Evolutionary conservation across 768 basidiomycete species (phyloP).

Genomic region (Cubamyces lactineus): DNA sequence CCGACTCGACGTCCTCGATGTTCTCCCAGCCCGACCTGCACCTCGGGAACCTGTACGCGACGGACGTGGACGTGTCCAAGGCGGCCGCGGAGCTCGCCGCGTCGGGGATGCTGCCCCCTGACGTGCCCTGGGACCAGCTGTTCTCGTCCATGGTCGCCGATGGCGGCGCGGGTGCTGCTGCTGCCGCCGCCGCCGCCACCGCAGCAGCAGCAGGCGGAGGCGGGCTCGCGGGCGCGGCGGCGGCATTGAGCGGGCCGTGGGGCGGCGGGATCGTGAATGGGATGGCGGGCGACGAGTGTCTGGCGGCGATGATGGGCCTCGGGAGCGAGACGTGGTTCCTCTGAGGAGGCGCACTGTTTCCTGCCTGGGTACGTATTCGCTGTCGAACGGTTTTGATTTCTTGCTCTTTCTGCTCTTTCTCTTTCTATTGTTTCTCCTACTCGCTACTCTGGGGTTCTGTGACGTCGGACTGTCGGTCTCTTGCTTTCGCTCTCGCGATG

Average conservation of each 20-base stretch:
- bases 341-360: neutral
- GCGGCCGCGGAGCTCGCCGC: conserved; percentile 16
- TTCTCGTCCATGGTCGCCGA: neutral
- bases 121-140: conserved; percentile 18
- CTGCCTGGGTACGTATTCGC: neutral
- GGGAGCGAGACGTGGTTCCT: conserved; percentile 22
- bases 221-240: neutral
- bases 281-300: conserved; percentile 23
- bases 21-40: conserved; percentile 5
- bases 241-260: conserved; percentile 10
- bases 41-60: conserved; percentile 17
- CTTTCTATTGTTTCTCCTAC: neutral
- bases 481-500: too few species aligned
- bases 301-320: conserved; percentile 24
- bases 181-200: neutral
- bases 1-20: conserved; percentile 5
- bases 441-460: neutral
- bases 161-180: neutral
- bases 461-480: neutral
- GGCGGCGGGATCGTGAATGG: conserved; percentile 9
- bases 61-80: conserved; percentile 22
- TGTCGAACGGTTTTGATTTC: neutral
- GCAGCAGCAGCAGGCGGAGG: too few species aligned
- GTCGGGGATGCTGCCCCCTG: conserved; percentile 10
- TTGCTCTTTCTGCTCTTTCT: neutral